Conservation (phyloP, 2,329 filamentous ascomycete genomes). For the Ilyonectria sp. region DNA sequence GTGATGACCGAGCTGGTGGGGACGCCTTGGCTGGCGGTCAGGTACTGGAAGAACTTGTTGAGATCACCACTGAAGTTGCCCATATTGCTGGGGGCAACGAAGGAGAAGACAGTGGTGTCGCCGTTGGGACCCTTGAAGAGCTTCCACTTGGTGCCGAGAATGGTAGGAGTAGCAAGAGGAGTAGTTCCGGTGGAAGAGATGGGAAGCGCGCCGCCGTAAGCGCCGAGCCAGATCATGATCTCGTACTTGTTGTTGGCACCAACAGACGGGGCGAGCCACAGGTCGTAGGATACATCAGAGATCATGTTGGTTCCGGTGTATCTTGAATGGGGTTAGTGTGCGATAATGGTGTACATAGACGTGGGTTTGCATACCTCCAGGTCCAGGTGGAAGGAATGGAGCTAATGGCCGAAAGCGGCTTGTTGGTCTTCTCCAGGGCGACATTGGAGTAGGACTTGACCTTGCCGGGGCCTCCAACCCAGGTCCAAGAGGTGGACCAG, state of each 20-base stretch:
- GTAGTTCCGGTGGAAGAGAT: conserved; percentile 52
- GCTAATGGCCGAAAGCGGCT: conserved; percentile 53
- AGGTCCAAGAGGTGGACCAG: conserved; percentile 60
- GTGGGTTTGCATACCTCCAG: conserved; percentile 33
- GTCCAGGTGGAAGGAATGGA: conserved; percentile 55
- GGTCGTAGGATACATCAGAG: conserved; percentile 72
- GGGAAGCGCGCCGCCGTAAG: conserved; percentile 70
- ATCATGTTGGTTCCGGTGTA: conserved; percentile 54
- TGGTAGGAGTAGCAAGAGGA: conserved; percentile 58
- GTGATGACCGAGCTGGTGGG: conserved; percentile 34
- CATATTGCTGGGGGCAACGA: conserved; percentile 56
- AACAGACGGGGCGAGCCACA: conserved; percentile 68
- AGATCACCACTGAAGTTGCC: conserved; percentile 70
- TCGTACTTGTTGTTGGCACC: conserved; percentile 66
- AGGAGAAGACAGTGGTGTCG: conserved; percentile 72
- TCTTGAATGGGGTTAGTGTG: conserved; percentile 41
- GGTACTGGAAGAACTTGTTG: conserved; percentile 69
- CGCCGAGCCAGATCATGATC: conserved; percentile 75
- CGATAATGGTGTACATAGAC: no score
- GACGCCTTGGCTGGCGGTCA: conserved; percentile 61
- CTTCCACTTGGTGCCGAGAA: conserved; percentile 68
- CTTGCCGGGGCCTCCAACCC: conserved; percentile 54
- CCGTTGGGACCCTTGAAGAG: conserved; percentile 72
- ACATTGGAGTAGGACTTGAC: conserved; percentile 64
- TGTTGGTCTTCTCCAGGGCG: conserved; percentile 54